Conservation (phyloP, 768 basidiomycete genomes). For the Lactarius trivialis region DNA sequence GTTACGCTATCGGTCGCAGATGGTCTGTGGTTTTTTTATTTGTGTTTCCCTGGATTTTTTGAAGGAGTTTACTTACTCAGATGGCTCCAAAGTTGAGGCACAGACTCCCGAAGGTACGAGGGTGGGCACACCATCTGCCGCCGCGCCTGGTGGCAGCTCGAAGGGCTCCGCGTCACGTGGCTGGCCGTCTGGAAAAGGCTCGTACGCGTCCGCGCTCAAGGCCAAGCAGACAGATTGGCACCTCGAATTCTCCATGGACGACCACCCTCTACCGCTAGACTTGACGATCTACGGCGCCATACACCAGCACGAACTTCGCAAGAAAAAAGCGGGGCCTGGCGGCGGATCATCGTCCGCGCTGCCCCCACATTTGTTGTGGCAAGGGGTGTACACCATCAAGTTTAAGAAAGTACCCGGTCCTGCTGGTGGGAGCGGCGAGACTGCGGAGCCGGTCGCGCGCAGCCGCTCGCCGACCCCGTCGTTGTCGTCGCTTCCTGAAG, state of each 20-base stretch:
- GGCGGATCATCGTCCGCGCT: too few relatives aligned
- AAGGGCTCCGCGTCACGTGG: slow-evolving; percentile 30
- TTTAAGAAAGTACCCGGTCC: slow-evolving; percentile 91
- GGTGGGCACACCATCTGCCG: slow-evolving; percentile 73
- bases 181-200: slow-evolving; percentile 42
- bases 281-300: slow-evolving; percentile 95
- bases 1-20: slow-evolving; percentile 78
- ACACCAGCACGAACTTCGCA: slow-evolving; percentile 82
- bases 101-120: slow-evolving; percentile 96
- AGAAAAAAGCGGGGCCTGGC: slow-evolving; percentile 45
- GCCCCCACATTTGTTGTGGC: slow-evolving; percentile 75
- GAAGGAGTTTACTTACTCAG: slow-evolving; percentile 33
- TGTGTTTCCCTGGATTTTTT: not conserved
- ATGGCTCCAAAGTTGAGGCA: slow-evolving; percentile 90
- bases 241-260: slow-evolving; percentile 92
- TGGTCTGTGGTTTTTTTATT: slow-evolving; percentile 41
- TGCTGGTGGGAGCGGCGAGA: slow-evolving; percentile 35
- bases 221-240: slow-evolving; percentile 95
- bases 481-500: slow-evolving; percentile 76
- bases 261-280: slow-evolving; percentile 74
- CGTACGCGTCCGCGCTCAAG: slow-evolving; percentile 93
- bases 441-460: slow-evolving; percentile 41
- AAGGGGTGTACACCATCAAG: slow-evolving; percentile 84
- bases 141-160: slow-evolving; percentile 42
- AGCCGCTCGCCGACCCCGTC: slow-evolving; percentile 58